phyloP scores from a whole-genome alignment of 202 grass and related monocot species.

The Schoenoplectus tabernaemontani region DNA sequence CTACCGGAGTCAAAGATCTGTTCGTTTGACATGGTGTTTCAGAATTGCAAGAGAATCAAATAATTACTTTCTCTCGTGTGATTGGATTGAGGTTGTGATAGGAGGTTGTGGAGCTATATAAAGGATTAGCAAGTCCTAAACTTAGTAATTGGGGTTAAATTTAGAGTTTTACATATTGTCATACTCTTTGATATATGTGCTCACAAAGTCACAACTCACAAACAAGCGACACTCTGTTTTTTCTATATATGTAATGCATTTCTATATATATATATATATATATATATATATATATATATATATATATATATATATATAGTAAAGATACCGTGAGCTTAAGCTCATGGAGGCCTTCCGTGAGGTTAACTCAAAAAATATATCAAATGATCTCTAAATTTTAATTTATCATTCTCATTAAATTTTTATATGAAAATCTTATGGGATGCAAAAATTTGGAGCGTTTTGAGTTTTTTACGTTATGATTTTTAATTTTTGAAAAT shows the following conservation, averaged over 20 bases:
- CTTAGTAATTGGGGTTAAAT: neutral
- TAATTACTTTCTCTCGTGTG: neutral
- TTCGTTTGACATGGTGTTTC: neutral
- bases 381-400: no score
- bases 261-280: no score
- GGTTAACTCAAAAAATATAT: no score
- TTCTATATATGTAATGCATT: neutral
- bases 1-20: slow-evolving; percentile 8
- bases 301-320: no score
- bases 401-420: no score
- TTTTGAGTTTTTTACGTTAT: no score
- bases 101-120: neutral
- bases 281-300: no score
- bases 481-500: no score
- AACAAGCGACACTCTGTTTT: neutral
- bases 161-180: neutral
- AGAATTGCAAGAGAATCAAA: neutral
- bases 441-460: no score
- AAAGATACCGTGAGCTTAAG: no score
- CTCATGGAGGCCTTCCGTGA: no score
- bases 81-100: neutral
- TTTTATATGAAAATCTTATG: no score
- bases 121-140: neutral
- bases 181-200: neutral
- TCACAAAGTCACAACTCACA: neutral